phyloP scores from a whole-genome alignment of 176 grass and related monocot genomes.

The Alopecurus myosuroides region DNA sequence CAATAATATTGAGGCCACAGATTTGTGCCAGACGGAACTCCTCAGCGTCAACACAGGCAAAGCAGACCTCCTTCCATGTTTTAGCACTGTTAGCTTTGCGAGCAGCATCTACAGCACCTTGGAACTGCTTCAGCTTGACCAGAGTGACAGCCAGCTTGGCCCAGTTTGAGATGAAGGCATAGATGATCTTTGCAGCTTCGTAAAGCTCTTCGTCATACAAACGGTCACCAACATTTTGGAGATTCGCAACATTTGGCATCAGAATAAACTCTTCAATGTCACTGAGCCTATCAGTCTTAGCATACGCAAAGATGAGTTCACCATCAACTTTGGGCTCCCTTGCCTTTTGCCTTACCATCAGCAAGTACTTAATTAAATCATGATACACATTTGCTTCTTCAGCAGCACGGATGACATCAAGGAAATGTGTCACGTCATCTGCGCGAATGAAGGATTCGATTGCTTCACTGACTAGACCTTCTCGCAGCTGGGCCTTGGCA shows the following conservation, averaged over 20 bases:
- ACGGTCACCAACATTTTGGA: slow-evolving; percentile 92
- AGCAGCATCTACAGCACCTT: slow-evolving; percentile 96
- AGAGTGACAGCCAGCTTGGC: slow-evolving; percentile 90
- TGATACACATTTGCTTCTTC: slow-evolving; percentile 80
- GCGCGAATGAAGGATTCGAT: slow-evolving; percentile 98
- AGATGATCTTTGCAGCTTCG: slow-evolving; percentile 99
- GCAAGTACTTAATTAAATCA: slow-evolving; percentile 75
- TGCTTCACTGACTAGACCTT: slow-evolving; percentile 88
- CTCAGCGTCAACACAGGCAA: slow-evolving; percentile 98
- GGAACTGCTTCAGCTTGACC: slow-evolving; percentile 92
- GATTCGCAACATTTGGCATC: slow-evolving; percentile 98
- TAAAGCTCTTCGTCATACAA: slow-evolving; percentile 91
- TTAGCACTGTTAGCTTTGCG: slow-evolving; percentile 95
- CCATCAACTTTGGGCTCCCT: slow-evolving; percentile 81
- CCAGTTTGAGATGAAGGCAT: slow-evolving; percentile 98
- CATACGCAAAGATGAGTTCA: slow-evolving; percentile 94
- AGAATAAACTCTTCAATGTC: slow-evolving; percentile 98
- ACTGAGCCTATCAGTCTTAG: slow-evolving; percentile 86
- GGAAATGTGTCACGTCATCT: slow-evolving; percentile 84
- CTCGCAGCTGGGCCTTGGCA: slow-evolving; percentile 90
- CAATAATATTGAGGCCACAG: slow-evolving; percentile 91
- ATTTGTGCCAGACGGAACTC: slow-evolving; percentile 95
- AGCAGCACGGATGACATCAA: slow-evolving; percentile 80
- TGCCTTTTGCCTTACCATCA: slow-evolving; percentile 91
- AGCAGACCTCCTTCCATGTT: slow-evolving; percentile 97